Conservation (phyloP, 331 rosid species). For the Erythrophleum ivorense region DNA sequence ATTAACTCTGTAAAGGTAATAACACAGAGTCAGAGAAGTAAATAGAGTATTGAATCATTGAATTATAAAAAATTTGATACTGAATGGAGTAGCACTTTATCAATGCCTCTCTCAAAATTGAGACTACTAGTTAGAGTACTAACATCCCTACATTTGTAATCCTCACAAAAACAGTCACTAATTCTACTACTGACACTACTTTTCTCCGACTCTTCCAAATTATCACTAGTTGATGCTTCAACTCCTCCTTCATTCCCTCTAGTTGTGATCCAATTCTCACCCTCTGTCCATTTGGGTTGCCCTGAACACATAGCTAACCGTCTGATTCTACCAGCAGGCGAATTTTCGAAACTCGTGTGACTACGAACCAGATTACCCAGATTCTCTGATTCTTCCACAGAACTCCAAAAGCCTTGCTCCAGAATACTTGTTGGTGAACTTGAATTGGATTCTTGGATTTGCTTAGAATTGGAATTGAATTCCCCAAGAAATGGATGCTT, state of each 20-base stretch:
- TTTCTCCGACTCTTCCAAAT: constrained; percentile 33
- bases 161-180: constrained; percentile 42
- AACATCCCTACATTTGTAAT: constrained; percentile 40
- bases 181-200: constrained; percentile 41
- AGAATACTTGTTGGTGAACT: constrained; percentile 87
- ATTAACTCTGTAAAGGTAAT: neutral
- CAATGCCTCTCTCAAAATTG: constrained; percentile 53
- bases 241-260: constrained; percentile 45
- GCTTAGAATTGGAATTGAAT: constrained; percentile 44
- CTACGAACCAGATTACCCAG: constrained; percentile 29
- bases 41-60: neutral
- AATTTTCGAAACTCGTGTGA: constrained; percentile 31
- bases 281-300: constrained; percentile 62
- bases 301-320: constrained; percentile 60
- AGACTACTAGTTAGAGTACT: constrained; percentile 45
- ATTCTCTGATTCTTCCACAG: constrained; percentile 57
- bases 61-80: constrained; percentile 50
- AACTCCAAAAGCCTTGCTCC: constrained; percentile 79
- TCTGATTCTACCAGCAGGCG: constrained; percentile 60
- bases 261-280: constrained; percentile 67
- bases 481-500: constrained; percentile 78
- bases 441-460: constrained; percentile 51
- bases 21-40: neutral
- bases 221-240: constrained; percentile 39
- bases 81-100: constrained; percentile 44